These are phyloP conservation scores for Vitis hybrid DNA, from an alignment of 177 flowering plant species.

Conservation along the genomic window DNA sequence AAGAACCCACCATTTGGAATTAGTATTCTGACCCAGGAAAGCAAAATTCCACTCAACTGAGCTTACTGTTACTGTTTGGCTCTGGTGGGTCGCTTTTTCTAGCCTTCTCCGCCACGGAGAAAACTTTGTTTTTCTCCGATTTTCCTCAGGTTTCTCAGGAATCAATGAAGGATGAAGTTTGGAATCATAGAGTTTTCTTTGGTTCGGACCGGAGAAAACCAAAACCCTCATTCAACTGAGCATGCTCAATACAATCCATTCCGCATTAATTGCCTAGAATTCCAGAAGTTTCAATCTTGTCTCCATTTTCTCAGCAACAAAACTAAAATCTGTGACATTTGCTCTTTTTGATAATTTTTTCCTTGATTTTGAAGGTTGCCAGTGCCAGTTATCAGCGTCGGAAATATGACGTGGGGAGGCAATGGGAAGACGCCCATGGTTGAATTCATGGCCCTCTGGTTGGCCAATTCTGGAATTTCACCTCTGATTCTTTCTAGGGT, in stretches of 20 bases:
- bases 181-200: too few relatives aligned
- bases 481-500: slow-evolving; percentile 90
- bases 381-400: slow-evolving; percentile 87
- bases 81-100: background rate
- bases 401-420: slow-evolving; percentile 98
- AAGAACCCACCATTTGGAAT: too few relatives aligned
- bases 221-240: too few relatives aligned
- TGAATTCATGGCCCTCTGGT: slow-evolving; percentile 55
- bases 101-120: too few relatives aligned
- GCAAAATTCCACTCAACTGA: background rate
- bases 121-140: too few relatives aligned
- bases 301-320: background rate
- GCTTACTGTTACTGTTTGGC: background rate
- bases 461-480: slow-evolving; percentile 48
- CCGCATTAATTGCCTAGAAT: background rate
- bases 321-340: background rate
- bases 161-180: too few relatives aligned
- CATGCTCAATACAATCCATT: too few relatives aligned
- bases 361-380: slow-evolving; percentile 52
- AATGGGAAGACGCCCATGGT: slow-evolving; percentile 99
- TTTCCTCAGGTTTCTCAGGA: too few relatives aligned
- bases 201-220: too few relatives aligned
- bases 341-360: background rate
- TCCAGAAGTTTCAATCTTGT: background rate
- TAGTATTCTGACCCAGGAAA: background rate